Percentiles rank a stretch among this genome's conserved stretches.
These are phyloP conservation scores for Ceraceosorus bombacis DNA, from an alignment of 1,284 basidiomycete genomes.

Conservation along the genomic window DNA sequence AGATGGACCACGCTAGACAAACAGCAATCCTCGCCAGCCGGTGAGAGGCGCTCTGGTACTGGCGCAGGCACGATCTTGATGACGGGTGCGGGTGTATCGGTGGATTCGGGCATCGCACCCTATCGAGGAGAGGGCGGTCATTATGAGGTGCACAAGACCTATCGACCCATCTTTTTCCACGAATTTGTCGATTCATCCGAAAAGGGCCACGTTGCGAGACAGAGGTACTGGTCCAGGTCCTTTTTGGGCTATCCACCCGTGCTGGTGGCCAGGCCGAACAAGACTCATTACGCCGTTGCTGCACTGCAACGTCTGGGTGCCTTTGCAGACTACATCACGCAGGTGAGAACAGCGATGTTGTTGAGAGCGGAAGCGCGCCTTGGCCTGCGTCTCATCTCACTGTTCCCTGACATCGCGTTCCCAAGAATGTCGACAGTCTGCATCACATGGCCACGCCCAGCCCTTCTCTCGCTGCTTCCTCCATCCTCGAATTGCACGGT, in stretches of 20 bases:
- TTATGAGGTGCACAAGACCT: conserved; percentile 40
- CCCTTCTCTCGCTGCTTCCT: conserved; percentile 22
- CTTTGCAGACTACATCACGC: conserved; percentile 40
- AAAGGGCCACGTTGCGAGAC: conserved; percentile 25
- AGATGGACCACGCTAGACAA: too few species aligned
- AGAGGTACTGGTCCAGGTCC: conserved; percentile 46
- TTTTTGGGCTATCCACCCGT: conserved; percentile 32
- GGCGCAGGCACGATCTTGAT: too few species aligned
- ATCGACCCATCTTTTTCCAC: conserved; percentile 47
- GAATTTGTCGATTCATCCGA: conserved; percentile 34
- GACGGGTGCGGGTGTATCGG: conserved; percentile 40
- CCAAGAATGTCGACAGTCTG: conserved; percentile 45
- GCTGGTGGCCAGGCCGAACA: conserved; percentile 44
- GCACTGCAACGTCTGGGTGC: conserved; percentile 37
- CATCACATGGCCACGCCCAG: conserved; percentile 41
- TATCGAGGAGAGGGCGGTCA: conserved; percentile 44
- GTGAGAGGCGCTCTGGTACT: too few species aligned
- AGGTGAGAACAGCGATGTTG: conserved; percentile 3
- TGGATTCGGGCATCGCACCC: conserved; percentile 46
- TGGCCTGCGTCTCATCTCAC: too few species aligned
- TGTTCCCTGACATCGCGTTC: too few species aligned
- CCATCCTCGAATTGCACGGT: conserved; percentile 47
- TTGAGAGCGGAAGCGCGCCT: too few species aligned
- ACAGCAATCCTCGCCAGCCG: too few species aligned
- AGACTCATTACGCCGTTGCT: conserved; percentile 41